A percentile compares a stretch with the other conserved stretches of the same genome.
Conservation (phyloP, 192 early-diverging fungal species). For the Dissophora globulifera region DNA sequence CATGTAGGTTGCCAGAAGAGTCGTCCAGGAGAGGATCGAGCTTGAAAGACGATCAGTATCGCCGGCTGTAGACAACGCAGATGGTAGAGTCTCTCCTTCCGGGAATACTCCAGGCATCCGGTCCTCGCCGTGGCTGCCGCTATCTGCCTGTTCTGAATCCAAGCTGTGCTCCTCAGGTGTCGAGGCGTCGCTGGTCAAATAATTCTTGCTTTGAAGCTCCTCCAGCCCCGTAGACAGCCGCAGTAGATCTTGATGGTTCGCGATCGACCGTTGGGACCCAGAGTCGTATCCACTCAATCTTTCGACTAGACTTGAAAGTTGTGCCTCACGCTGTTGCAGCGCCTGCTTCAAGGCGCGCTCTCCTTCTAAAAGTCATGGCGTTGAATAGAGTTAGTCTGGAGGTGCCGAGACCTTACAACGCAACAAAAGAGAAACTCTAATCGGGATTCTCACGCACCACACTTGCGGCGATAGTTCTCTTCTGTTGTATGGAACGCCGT, state of each 20-base stretch:
- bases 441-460: too few species aligned
- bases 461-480: constrained; percentile 48
- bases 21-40: constrained; percentile 41
- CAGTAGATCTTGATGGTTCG: constrained; percentile 17
- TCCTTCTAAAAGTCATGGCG: constrained; percentile 22
- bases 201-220: constrained; percentile 8
- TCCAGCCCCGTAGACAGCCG: constrained; percentile 14
- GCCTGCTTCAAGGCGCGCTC: constrained; percentile 39
- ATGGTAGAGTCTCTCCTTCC: not conserved
- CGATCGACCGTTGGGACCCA: constrained; percentile 25
- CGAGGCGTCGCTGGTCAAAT: not conserved
- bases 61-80: not conserved
- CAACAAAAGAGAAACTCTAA: not conserved
- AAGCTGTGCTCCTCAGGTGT: too few species aligned
- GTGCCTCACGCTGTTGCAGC: constrained; percentile 28
- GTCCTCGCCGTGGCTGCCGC: too few species aligned
- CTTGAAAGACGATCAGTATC: constrained; percentile 17
- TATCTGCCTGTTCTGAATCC: too few species aligned
- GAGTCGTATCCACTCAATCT: constrained; percentile 26
- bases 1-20: constrained; percentile 24
- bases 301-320: constrained; percentile 18
- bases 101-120: constrained; percentile 23
- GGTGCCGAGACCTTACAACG: too few species aligned
- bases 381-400: too few species aligned
- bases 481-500: constrained; percentile 38